These are phyloP conservation scores for Leptographium flavum DNA, from an alignment of 2,329 filamentous ascomycete genomes.

Conservation along the genomic window DNA sequence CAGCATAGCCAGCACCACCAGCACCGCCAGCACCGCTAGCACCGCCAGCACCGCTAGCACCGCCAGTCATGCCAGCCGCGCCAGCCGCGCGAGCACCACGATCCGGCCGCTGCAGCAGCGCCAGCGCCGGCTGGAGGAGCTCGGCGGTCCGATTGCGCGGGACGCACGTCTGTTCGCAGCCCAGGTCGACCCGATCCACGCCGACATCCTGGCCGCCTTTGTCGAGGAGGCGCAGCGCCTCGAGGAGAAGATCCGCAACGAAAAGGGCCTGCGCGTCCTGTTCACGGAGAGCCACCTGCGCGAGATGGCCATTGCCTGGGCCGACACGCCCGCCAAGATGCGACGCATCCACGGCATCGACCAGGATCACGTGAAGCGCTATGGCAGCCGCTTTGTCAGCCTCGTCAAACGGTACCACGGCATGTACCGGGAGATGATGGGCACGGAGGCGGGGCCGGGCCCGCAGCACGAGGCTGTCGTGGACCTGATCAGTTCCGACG, in stretches of 20 bases:
- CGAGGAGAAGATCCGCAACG: conserved; percentile 47
- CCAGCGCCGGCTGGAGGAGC: conserved; percentile 22
- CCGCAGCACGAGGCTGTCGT: conserved; percentile 30
- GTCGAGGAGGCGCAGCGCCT: conserved; percentile 44
- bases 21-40: too few species aligned
- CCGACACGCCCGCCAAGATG: conserved; percentile 47
- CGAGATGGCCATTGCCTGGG: conserved; percentile 60
- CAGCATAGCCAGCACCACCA: not conserved
- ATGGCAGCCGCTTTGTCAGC: conserved; percentile 46
- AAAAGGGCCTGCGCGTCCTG: conserved; percentile 40
- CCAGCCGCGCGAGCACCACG: not conserved
- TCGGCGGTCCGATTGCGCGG: conserved; percentile 44
- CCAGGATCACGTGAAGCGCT: conserved; percentile 42
- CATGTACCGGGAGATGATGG: conserved; percentile 37
- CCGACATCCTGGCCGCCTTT: conserved; percentile 50
- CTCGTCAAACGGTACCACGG: conserved; percentile 36
- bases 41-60: too few species aligned
- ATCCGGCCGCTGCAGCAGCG: conserved; percentile 8
- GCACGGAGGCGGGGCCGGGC: conserved; percentile 6
- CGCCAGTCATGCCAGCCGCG: conserved; percentile 15
- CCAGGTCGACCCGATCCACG: conserved; percentile 30
- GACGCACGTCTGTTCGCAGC: conserved; percentile 36
- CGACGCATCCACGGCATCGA: conserved; percentile 48
- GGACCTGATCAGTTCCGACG: conserved; percentile 32
- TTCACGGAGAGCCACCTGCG: conserved; percentile 59